Percentiles rank a stretch among this genome's conserved stretches.
Evolutionary conservation across 768 basidiomycete genomes (phyloP).

Genomic region (Psilocybe sp.): DNA sequence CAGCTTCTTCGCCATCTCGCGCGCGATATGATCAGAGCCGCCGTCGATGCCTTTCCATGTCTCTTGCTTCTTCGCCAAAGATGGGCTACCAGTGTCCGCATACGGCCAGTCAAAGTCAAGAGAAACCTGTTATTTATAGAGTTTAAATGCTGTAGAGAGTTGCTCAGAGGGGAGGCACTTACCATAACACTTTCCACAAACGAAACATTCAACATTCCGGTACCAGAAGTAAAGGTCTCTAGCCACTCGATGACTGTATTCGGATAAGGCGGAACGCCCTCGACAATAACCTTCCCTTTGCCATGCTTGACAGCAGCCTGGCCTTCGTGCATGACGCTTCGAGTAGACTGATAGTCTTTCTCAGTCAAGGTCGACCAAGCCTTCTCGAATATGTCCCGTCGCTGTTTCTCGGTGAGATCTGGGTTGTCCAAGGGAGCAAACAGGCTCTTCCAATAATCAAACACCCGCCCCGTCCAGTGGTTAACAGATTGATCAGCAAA

Average conservation of each 20-base stretch:
- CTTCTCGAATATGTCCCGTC: conserved; percentile 4
- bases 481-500: background rate
- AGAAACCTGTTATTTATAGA: conserved; percentile 11
- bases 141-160: background rate
- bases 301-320: too few species aligned
- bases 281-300: too few species aligned
- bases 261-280: conserved; percentile 10
- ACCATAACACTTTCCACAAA: conserved; percentile 25
- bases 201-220: conserved; percentile 29
- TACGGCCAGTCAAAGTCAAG: conserved; percentile 14
- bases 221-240: conserved; percentile 27
- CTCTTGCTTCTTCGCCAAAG: conserved; percentile 2
- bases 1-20: conserved; percentile 10
- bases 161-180: background rate
- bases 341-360: conserved; percentile 19
- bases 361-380: conserved; percentile 25
- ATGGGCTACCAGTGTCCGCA: background rate
- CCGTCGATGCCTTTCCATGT: conserved; percentile 21
- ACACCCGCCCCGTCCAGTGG: conserved; percentile 1
- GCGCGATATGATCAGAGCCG: conserved; percentile 11
- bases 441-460: background rate
- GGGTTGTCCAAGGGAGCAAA: conserved; percentile 4
- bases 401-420: conserved; percentile 4
- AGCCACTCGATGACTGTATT: conserved; percentile 28
- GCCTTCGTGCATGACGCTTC: conserved; percentile 15